phyloP scores from a whole-genome alignment of 176 grass and related monocot species.

The Thinopyrum elongatum region DNA sequence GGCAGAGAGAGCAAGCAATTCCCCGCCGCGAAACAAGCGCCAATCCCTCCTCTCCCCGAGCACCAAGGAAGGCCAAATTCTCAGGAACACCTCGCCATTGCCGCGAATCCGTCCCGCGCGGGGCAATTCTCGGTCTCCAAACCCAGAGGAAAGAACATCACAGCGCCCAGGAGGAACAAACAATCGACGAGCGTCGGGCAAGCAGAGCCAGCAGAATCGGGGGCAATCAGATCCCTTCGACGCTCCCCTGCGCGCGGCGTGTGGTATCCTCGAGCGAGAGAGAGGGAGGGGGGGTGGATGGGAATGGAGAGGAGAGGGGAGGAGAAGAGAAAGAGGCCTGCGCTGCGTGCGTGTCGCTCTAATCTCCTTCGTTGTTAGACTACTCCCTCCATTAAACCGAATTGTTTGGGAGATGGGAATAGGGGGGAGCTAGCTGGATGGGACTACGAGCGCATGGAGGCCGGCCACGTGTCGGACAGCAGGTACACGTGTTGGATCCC shows the following conservation, averaged over 20 bases:
- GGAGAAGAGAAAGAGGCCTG: constrained; percentile 10
- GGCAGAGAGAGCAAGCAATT: background rate
- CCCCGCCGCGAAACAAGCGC: background rate
- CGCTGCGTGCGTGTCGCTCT: constrained; percentile 29
- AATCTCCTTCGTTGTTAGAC: constrained; percentile 20
- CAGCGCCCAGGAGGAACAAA: background rate
- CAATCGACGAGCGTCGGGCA: background rate
- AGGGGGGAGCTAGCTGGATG: background rate
- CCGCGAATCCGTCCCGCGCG: background rate
- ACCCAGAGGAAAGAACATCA: constrained; percentile 6
- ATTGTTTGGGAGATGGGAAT: constrained; percentile 26
- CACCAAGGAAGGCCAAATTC: constrained; percentile 8
- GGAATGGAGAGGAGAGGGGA: background rate
- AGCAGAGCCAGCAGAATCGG: background rate
- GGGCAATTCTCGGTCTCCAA: background rate
- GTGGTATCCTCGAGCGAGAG: constrained; percentile 9
- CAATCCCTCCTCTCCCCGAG: background rate
- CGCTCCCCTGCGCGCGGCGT: background rate
- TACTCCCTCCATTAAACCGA: constrained; percentile 29
- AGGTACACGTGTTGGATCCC: constrained; percentile 50
- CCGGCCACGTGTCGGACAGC: constrained; percentile 41
- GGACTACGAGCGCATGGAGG: constrained; percentile 48
- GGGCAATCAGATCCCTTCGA: background rate
- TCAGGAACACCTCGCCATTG: constrained; percentile 1
- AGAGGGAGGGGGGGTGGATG: background rate